Percentiles rank a stretch among this genome's conserved stretches.
Conservation (phyloP, 2,329 filamentous ascomycete genomes). For the Cladophialophora carrionii region DNA sequence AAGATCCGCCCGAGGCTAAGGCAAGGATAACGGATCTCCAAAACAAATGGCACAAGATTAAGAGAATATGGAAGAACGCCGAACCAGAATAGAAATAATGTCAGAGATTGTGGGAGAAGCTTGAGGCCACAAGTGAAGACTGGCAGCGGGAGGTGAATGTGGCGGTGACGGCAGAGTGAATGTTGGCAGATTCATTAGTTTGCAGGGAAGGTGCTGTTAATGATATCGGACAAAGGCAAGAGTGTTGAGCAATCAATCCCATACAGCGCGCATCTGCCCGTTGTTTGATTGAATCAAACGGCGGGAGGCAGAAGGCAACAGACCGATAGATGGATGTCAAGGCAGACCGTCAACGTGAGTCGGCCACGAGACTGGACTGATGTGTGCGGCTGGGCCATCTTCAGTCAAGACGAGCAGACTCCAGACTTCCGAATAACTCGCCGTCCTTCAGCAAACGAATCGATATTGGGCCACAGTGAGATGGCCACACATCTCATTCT, state of each 20-base stretch:
- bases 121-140: not conserved
- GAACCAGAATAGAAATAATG: not conserved
- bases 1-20: not conserved
- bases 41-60: not conserved
- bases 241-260: not conserved
- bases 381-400: no score
- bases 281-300: not conserved
- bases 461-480: not conserved
- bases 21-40: not conserved
- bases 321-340: not conserved
- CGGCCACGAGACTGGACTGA: no score
- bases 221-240: not conserved
- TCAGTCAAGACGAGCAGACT: not conserved
- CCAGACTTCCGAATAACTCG: no score
- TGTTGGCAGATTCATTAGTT: not conserved
- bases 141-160: not conserved
- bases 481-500: not conserved
- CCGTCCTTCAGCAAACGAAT: no score
- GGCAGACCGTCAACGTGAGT: not conserved
- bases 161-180: not conserved
- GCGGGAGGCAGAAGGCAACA: not conserved
- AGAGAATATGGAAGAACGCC: not conserved
- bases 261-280: not conserved
- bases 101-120: not conserved
- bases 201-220: no score